Evolutionary conservation across 345 rosid genomes (phyloP), one percentile per base, ranked within the genome.

Genomic region (Euphorbia lathyris): DNA sequence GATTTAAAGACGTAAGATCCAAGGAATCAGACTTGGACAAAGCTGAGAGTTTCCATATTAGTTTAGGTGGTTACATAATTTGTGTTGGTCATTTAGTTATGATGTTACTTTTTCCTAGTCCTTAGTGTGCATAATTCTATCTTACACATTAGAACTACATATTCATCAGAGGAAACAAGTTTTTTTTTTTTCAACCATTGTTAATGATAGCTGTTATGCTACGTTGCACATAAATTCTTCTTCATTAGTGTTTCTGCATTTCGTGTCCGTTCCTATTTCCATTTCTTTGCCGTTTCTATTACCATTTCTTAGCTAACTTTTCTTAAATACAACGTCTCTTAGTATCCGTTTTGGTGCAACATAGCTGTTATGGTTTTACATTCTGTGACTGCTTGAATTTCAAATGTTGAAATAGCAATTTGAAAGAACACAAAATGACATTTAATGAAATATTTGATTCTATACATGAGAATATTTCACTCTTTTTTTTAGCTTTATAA

Each of bases 391-490:
- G n/a, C n/a, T n/a, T n/a, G n/a, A n/a, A n/a, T n/a, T n/a, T n/a
- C n/a, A n/a, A n/a, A n/a, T n/a, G n/a, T n/a, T 1, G 38, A 72
- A 36, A 43, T 47, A 29, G 58, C 50, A 22, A 9, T 65, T 40
- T 65, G 26, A 43, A 55, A 57, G 9, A 56, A 20, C 50, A 52
- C 10, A 58, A 71, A 65, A 57, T 25, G 63, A 11, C 38, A 29
- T 29, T 47, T n/a, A 29, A 48, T 36, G n/a, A 57, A 63, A 53
- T 72, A 26, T 42, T n/a, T 25, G 27, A 22, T 58, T 65, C 34
- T 72, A 30, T 65, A 65, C 76, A 72, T 32, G 45, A 22, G 9
- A 25, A 55, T 52, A 47, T 56, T 47, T 57, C 58, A 42, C 11
- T 34, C 64, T 53, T 45, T 19, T n/a, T 53, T 45, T 19, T 9